Conservation (phyloP, 2,329 filamentous ascomycete genomes). For the Monilinia fructigena region DNA sequence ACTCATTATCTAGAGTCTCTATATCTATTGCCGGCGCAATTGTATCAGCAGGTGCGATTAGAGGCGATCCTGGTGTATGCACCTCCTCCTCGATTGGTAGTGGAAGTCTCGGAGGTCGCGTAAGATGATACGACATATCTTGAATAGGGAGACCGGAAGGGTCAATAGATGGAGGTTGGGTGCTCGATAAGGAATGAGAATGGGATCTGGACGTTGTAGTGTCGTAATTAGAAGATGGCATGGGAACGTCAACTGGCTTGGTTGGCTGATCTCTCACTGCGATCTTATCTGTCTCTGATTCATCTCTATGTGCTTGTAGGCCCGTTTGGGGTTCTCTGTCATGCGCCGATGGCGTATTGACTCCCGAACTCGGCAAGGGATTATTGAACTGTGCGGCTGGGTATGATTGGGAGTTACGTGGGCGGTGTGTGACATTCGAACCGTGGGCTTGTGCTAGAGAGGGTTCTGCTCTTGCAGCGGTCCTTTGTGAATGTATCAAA, state of each 20-base stretch:
- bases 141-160: conserved; percentile 45
- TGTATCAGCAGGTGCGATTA: conserved; percentile 70
- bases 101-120: conserved; percentile 81
- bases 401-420: conserved; percentile 34
- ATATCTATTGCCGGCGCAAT: conserved; percentile 37
- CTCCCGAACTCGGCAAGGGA: conserved; percentile 30
- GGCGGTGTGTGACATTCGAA: conserved; percentile 37
- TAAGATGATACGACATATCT: conserved; percentile 59
- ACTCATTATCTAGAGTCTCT: conserved; percentile 50
- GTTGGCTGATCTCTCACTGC: conserved; percentile 46
- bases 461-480: conserved; percentile 59
- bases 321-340: conserved; percentile 32
- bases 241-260: conserved; percentile 57
- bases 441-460: conserved; percentile 57
- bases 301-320: conserved; percentile 28
- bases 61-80: conserved; percentile 85
- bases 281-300: conserved; percentile 39
- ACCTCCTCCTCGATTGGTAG: conserved; percentile 91
- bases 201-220: conserved; percentile 34
- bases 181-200: conserved; percentile 28
- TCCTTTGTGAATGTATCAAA: conserved; percentile 55
- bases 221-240: conserved; percentile 34
- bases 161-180: conserved; percentile 50
- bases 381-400: conserved; percentile 28
- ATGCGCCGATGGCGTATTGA: conserved; percentile 29